phyloP scores from a whole-genome alignment of 1,284 basidiomycete species.

The Irpex rosettiformis region DNA sequence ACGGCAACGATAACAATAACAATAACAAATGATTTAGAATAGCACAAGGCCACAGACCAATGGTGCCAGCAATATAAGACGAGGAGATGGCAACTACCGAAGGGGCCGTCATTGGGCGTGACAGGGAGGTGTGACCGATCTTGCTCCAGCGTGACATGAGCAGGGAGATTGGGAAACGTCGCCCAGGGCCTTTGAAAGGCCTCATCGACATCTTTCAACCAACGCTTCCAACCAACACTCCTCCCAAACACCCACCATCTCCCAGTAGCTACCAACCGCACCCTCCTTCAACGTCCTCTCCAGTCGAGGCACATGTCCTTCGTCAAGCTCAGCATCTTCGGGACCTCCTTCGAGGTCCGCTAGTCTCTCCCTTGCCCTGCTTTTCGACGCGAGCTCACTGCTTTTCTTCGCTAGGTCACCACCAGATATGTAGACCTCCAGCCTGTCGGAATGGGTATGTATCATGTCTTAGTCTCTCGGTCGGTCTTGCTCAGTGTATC shows the following conservation, averaged over 20 bases:
- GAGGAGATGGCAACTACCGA: neutral
- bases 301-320: conserved; percentile 66
- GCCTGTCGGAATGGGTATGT: conserved; percentile 97
- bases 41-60: too few relatives aligned
- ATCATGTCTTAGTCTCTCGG: conserved; percentile 19
- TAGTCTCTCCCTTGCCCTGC: conserved; percentile 9
- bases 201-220: conserved; percentile 4
- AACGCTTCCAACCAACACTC: neutral
- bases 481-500: conserved; percentile 18
- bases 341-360: conserved; percentile 87
- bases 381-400: conserved; percentile 5
- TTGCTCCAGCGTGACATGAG: neutral
- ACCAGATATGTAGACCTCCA: conserved; percentile 99
- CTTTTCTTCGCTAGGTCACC: conserved; percentile 72
- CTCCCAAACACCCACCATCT: conserved; percentile 2
- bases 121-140: neutral
- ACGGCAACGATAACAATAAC: too few relatives aligned
- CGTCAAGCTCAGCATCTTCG: conserved; percentile 98
- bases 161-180: neutral
- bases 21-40: too few relatives aligned
- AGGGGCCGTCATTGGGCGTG: neutral
- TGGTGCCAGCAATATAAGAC: neutral
- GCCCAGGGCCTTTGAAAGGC: neutral
- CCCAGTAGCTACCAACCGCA: conserved; percentile 5
- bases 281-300: conserved; percentile 1